Conservation (phyloP, 179 eudicot genomes). For the Beta corolliflora region DNA sequence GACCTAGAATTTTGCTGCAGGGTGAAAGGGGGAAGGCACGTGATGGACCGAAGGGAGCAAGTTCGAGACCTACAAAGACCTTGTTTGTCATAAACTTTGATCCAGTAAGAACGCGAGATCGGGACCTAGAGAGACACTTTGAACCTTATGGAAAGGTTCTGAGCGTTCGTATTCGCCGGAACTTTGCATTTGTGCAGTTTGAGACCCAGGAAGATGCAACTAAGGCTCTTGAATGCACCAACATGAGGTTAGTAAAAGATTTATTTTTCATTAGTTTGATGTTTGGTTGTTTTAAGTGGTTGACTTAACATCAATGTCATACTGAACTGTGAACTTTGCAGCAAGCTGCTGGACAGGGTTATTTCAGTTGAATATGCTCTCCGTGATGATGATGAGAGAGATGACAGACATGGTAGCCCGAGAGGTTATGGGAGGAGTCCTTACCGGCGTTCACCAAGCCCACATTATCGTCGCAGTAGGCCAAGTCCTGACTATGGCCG, state of each 20-base stretch:
- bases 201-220: constrained; percentile 94
- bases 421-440: constrained; percentile 70
- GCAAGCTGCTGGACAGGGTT: constrained; percentile 84
- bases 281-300: neutral
- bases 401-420: constrained; percentile 55
- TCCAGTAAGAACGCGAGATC: constrained; percentile 58
- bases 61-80: constrained; percentile 83
- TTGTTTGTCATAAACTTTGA: constrained; percentile 94
- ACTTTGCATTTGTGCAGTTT: constrained; percentile 91
- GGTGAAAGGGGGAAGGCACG: constrained; percentile 82
- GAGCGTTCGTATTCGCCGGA: constrained; percentile 72
- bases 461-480: constrained; percentile 54
- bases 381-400: constrained; percentile 83
- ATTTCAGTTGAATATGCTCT: constrained; percentile 92
- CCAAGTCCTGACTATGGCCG: constrained; percentile 90
- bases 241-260: constrained; percentile 65
- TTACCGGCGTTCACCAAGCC: constrained; percentile 70
- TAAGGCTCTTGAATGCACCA: constrained; percentile 79
- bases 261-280: neutral
- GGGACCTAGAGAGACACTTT: constrained; percentile 80
- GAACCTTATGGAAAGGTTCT: constrained; percentile 80
- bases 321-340: constrained; percentile 38
- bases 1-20: constrained; percentile 38
- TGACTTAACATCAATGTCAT: neutral
- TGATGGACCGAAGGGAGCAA: constrained; percentile 63